Conservation (phyloP, 1,284 basidiomycete species). For the Bothia castanella region DNA sequence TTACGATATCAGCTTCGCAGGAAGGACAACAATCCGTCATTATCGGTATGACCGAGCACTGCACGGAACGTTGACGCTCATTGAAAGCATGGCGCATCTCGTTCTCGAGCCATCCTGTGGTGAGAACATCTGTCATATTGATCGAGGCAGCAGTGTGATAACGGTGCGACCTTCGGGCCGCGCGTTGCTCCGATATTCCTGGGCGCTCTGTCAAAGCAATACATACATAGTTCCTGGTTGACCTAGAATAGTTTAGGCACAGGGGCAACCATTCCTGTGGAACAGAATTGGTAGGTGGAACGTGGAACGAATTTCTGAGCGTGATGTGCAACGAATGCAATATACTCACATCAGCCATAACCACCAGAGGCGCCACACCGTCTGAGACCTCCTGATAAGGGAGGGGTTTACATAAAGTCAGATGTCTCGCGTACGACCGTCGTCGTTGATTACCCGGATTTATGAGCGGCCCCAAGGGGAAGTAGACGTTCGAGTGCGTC, state of each 20-base stretch:
- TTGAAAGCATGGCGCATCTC: neutral
- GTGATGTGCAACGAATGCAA: neutral
- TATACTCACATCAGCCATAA: no score
- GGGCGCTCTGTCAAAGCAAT: no score
- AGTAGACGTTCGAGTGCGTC: no score
- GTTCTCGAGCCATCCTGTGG: neutral
- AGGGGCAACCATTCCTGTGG: no score
- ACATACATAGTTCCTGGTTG: no score
- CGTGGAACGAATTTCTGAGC: neutral
- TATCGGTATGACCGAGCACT: neutral
- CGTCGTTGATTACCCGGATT: no score
- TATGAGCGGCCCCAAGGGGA: no score
- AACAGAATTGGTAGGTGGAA: neutral
- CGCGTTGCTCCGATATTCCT: no score
- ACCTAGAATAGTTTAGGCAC: no score
- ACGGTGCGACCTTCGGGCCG: neutral
- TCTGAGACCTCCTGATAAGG: neutral
- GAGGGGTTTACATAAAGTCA: no score
- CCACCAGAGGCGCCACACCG: neutral
- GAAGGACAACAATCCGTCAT: neutral
- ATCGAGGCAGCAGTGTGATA: neutral
- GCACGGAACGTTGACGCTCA: neutral
- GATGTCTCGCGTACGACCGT: no score
- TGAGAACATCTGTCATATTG: neutral
- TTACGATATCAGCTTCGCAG: neutral